Evolutionary conservation across 192 early-diverging fungal species (phyloP).

Genomic region (Geosiphon pyriformis): DNA sequence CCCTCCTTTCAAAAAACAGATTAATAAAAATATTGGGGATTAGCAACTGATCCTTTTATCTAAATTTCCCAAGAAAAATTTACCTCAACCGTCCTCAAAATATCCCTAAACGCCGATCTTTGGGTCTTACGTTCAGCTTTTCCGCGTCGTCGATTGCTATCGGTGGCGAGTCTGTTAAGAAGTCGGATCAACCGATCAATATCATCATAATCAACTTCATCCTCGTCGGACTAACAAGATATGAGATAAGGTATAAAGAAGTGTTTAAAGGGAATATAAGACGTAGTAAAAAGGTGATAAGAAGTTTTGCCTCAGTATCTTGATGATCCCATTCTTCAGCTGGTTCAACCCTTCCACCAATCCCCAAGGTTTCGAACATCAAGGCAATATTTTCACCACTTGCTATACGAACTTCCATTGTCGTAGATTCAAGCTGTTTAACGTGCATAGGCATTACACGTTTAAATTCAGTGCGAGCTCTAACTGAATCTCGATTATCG

Average conservation of each 20-base stretch:
- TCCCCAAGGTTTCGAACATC: constrained; percentile 53
- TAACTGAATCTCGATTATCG: constrained; percentile 22
- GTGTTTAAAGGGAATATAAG: too few relatives aligned
- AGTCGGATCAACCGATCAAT: constrained; percentile 33
- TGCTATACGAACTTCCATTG: constrained; percentile 60
- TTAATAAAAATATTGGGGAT: not conserved
- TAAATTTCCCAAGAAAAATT: too few relatives aligned
- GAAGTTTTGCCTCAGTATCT: too few relatives aligned
- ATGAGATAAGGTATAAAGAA: too few relatives aligned
- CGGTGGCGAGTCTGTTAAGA: constrained; percentile 48
- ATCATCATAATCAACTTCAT: constrained; percentile 40
- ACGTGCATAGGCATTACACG: constrained; percentile 46
- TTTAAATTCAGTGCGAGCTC: constrained; percentile 36
- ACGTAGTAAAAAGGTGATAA: too few relatives aligned
- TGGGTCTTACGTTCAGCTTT: constrained; percentile 54
- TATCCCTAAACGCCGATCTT: constrained; percentile 59
- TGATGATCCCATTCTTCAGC: constrained; percentile 27
- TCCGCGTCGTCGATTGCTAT: constrained; percentile 50
- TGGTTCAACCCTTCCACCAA: constrained; percentile 27
- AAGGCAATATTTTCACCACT: constrained; percentile 71
- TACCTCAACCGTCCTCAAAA: constrained; percentile 55
- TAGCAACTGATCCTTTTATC: not conserved
- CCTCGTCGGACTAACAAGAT: constrained; percentile 1
- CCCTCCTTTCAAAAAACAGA: not conserved
- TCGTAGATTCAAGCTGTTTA: constrained; percentile 47